Evolutionary conservation across 176 grass and related monocot genomes (phyloP).

Genomic region (Oryza nivara): DNA sequence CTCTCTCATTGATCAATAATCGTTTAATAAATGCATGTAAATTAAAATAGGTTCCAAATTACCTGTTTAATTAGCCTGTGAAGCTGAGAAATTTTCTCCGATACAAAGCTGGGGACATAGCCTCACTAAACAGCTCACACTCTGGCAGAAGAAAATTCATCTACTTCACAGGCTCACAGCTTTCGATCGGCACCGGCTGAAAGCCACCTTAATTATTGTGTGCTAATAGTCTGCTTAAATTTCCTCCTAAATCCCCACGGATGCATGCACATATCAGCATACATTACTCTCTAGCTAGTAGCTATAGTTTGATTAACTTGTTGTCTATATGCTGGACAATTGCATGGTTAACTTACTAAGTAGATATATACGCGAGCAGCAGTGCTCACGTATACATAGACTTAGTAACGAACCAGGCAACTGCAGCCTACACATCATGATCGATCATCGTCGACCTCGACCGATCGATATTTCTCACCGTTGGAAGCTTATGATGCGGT

Average conservation of each 20-base stretch:
- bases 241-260: background rate
- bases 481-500: constrained; percentile 61
- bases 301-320: background rate
- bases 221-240: background rate
- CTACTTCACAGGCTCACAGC: constrained; percentile 65
- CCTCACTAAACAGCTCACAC: background rate
- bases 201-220: constrained; percentile 34
- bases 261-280: constrained; percentile 5
- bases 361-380: background rate
- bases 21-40: constrained; percentile 20
- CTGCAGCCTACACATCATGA: background rate
- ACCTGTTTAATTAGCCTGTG: constrained; percentile 54
- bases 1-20: constrained; percentile 16
- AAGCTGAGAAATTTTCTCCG: constrained; percentile 92
- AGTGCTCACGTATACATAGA: background rate
- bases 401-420: background rate
- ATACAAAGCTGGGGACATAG: constrained; percentile 37
- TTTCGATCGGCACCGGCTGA: constrained; percentile 22
- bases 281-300: constrained; percentile 16
- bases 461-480: constrained; percentile 25
- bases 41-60: constrained; percentile 16
- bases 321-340: background rate
- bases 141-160: constrained; percentile 81
- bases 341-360: background rate
- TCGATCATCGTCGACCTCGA: background rate